A percentile compares a stretch with the other conserved stretches of the same genome.
These are phyloP conservation scores for Lactifluus pinguis DNA, from an alignment of 768 basidiomycete species.

Conservation along the genomic window DNA sequence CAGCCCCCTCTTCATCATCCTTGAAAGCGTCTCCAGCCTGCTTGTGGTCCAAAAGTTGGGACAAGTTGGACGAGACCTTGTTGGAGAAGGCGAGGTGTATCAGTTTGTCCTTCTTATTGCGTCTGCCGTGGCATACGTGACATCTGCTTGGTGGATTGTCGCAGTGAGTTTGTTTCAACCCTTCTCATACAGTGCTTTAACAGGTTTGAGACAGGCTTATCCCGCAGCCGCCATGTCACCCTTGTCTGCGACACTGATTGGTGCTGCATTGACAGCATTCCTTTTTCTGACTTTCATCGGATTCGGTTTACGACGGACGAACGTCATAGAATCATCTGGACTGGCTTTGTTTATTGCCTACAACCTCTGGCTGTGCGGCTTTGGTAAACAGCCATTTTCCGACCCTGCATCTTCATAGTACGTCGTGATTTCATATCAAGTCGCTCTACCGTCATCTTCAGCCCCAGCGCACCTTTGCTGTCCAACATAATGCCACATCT, in stretches of 20 bases:
- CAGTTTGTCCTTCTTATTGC: constrained; percentile 71
- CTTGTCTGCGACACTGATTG: constrained; percentile 80
- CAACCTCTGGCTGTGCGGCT: constrained; percentile 84
- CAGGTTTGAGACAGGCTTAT: constrained; percentile 46
- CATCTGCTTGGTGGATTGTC: constrained; percentile 82
- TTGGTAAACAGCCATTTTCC: constrained; percentile 63
- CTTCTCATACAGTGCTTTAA: not conserved
- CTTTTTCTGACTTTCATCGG: constrained; percentile 89
- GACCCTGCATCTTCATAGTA: constrained; percentile 74
- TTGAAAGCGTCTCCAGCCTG: constrained; percentile 80
- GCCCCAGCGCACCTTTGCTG: constrained; percentile 56
- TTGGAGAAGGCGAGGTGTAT: constrained; percentile 62
- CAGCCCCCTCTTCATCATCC: constrained; percentile 68
- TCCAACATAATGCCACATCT: constrained; percentile 77
- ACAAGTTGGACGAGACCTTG: constrained; percentile 64
- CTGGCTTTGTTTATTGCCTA: constrained; percentile 85
- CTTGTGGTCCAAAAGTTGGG: constrained; percentile 77
- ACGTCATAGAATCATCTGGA: constrained; percentile 85
- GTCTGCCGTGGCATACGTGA: constrained; percentile 71
- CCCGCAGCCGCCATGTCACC: constrained; percentile 77
- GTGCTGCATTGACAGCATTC: constrained; percentile 80
- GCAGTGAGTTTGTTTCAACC: constrained; percentile 38
- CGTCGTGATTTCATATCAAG: constrained; percentile 24
- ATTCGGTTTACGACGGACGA: constrained; percentile 79
- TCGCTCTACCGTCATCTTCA: not conserved